Evolutionary conservation across 2,329 filamentous ascomycete species (phyloP).

Genomic region (Stemphylium beticola): DNA sequence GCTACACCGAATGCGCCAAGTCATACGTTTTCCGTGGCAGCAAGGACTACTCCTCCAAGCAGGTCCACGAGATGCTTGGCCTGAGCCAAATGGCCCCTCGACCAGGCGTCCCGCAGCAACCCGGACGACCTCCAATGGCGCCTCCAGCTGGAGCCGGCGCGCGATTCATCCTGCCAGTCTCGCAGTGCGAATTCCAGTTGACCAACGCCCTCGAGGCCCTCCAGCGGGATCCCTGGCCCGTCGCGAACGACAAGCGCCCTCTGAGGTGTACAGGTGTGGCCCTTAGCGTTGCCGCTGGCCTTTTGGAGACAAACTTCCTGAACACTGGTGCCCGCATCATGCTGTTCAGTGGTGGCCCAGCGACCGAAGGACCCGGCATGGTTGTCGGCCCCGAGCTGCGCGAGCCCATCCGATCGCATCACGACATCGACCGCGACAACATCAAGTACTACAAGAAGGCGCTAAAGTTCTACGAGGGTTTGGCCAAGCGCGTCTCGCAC

Average conservation of each 20-base stretch:
- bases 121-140: conserved; percentile 68
- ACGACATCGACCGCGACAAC: conserved; percentile 98
- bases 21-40: conserved; percentile 97
- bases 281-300: conserved; percentile 89
- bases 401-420: conserved; percentile 96
- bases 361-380: conserved; percentile 95
- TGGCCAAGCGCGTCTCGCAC: conserved; percentile 92
- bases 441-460: conserved; percentile 99
- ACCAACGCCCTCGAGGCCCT: conserved; percentile 95
- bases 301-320: conserved; percentile 93
- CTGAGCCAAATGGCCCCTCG: conserved; percentile 74
- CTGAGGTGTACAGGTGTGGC: conserved; percentile 94
- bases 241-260: conserved; percentile 88
- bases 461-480: conserved; percentile 93
- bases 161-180: conserved; percentile 90
- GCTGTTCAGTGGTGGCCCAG: conserved; percentile 93
- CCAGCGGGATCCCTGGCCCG: conserved; percentile 97
- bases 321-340: conserved; percentile 95
- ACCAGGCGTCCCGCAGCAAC: conserved; percentile 71
- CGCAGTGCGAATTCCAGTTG: conserved; percentile 95
- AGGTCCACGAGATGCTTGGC: conserved; percentile 99
- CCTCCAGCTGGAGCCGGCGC: conserved; percentile 80
- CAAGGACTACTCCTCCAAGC: conserved; percentile 97
- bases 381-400: conserved; percentile 95
- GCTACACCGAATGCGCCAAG: conserved; percentile 97